Evolutionary conservation across 257 asterid species (phyloP).

Genomic region (Nicotiana obtusifolia): DNA sequence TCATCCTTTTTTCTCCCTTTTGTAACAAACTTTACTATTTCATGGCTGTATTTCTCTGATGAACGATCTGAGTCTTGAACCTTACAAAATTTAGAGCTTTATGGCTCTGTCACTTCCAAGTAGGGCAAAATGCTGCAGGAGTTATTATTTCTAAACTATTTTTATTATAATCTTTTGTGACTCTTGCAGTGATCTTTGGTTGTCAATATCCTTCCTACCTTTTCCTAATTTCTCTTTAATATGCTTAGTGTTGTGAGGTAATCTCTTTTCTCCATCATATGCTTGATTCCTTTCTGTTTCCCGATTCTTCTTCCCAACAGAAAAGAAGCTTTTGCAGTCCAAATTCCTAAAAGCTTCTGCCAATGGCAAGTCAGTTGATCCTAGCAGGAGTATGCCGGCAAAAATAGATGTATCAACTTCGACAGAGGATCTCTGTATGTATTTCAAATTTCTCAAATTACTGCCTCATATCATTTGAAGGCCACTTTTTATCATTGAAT

Average conservation of each 20-base stretch:
- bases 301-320: conserved; percentile 37
- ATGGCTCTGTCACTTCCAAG: background rate
- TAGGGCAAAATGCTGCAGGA: background rate
- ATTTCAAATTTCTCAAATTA: background rate
- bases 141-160: background rate
- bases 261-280: background rate
- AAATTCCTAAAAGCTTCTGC: conserved; percentile 73
- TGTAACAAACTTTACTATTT: background rate
- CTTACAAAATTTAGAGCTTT: background rate
- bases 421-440: conserved; percentile 87
- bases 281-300: conserved; percentile 6
- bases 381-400: conserved; percentile 34
- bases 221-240: background rate
- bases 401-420: conserved; percentile 73
- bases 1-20: background rate
- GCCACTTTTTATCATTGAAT: background rate
- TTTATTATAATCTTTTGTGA: background rate
- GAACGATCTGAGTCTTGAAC: background rate
- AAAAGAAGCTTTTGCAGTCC: conserved; percentile 80
- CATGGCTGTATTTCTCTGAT: background rate
- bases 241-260: background rate
- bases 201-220: background rate
- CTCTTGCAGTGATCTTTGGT: background rate
- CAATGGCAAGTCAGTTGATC: conserved; percentile 48
- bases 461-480: background rate